Percentiles rank a stretch among this genome's conserved stretches.
These are phyloP conservation scores for Crucibulum laeve DNA, from an alignment of 768 basidiomycete species.

Conservation along the genomic window DNA sequence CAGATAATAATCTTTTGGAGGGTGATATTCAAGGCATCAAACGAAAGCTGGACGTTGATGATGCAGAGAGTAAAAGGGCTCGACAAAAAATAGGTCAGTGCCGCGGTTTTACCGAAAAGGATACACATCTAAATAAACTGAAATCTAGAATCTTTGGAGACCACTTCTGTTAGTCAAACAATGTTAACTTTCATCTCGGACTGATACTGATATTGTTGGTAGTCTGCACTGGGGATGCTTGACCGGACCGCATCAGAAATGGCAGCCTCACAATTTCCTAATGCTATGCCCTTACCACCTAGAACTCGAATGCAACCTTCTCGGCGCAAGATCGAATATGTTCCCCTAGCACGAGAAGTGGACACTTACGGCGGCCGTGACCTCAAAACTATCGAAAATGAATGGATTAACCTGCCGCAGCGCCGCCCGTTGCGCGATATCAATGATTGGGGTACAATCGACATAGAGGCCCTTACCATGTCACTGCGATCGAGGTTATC, in stretches of 20 bases:
- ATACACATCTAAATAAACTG: background rate
- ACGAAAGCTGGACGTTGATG: constrained; percentile 66
- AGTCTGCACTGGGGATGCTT: too few species aligned
- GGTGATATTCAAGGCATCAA: constrained; percentile 64
- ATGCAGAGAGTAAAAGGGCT: constrained; percentile 63
- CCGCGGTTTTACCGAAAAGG: constrained; percentile 2
- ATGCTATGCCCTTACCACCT: constrained; percentile 22
- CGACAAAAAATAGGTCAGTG: constrained; percentile 69
- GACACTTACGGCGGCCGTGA: constrained; percentile 82
- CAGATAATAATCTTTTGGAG: constrained; percentile 44
- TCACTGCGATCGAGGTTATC: constrained; percentile 82
- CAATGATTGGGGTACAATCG: constrained; percentile 84
- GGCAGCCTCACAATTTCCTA: constrained; percentile 22
- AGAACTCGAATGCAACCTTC: constrained; percentile 46
- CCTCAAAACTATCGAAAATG: constrained; percentile 59
- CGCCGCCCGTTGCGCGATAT: constrained; percentile 63
- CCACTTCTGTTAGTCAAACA: constrained; percentile 38
- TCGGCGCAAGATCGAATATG: constrained; percentile 84
- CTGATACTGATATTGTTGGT: too few species aligned
- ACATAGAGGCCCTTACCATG: constrained; percentile 93
- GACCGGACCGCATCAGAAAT: constrained; percentile 19
- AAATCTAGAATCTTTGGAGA: constrained; percentile 42
- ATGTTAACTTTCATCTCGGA: too few species aligned
- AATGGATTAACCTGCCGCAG: constrained; percentile 45
- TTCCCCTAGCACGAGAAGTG: constrained; percentile 72